Base-by-base conservation (phyloP, 2,329 filamentous ascomycete genomes). In the Cytospora chrysosperma region DNA sequence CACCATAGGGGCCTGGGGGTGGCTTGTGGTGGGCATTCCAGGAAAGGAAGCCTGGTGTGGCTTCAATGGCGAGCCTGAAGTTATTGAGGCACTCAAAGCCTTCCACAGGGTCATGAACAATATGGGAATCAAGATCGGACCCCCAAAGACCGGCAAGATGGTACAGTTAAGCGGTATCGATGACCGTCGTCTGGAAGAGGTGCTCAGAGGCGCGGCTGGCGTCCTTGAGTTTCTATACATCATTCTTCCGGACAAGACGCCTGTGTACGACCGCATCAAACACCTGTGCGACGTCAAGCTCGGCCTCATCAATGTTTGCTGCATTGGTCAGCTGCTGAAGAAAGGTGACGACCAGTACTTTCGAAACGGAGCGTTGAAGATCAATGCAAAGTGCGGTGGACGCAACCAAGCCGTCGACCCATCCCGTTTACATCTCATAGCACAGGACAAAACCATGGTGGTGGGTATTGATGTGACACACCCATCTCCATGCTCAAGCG, bases 401-500 rank as follows among this genome's bases (percentile, higher is more conserved):
- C 72, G 77, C 2, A 88, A 89, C 66, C 87, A 90, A 64, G 69
- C 74, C 0, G 72, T 90, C 0, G 72, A 76, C 0, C 67, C 76
- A 15, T 70, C 72, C 0, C 79, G 84, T 59, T 75, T 86, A 9
- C 80, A 81, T 7, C 78, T 88, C 1, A 74, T 88, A 62, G 71
- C 72, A 15, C 79, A 87, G 60, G 79, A 79, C 1, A 83, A 84
- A 63, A 90, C 88, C 0, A 91, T 91, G 82, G 74, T 91, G 9
- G 82, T 92, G 27, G 89, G 89, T 0, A 82, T 91, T 27, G 89
- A 92, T 69, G 89, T 92, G 0, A 92, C 89, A 0, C 89, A 92
- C 69, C 89, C 89, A 0, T 88, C 88, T 0, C 88, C 89, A 0
- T 85, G 84, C 0, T 88, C 86, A 1, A 72, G 77, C 0, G 71